These are phyloP conservation scores for Candida ficus DNA, from an alignment of 805 yeast genomes.

Conservation along the genomic window DNA sequence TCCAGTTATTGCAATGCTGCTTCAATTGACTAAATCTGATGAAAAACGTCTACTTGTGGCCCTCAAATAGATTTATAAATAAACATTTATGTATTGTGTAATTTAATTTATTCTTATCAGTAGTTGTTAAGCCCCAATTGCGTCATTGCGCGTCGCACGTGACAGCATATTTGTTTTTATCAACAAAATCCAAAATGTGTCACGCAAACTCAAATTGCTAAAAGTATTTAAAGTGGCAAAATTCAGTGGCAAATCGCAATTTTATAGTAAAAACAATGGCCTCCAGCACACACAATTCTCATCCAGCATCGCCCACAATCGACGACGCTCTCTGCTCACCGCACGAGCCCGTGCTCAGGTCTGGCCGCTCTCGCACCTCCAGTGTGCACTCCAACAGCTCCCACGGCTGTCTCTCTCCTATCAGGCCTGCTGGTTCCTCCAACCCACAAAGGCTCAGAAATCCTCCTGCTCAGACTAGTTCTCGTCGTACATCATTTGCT, in stretches of 20 bases:
- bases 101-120: no score
- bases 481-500: no score
- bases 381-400: conserved; percentile 3
- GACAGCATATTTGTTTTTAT: neutral
- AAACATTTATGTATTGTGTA: no score
- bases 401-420: conserved; percentile 15
- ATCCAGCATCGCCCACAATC: neutral
- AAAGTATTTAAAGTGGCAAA: neutral
- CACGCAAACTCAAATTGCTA: neutral
- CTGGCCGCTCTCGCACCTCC: conserved; percentile 7
- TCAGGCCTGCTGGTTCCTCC: conserved; percentile 8
- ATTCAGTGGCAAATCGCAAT: no score
- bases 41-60: conserved; percentile 58
- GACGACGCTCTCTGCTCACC: no score
- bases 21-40: conserved; percentile 65
- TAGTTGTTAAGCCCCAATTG: no score
- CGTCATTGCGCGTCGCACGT: neutral
- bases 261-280: no score
- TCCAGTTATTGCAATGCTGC: conserved; percentile 77
- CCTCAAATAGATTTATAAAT: conserved; percentile 7
- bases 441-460: conserved; percentile 9
- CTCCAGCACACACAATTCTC: no score
- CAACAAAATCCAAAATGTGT: neutral
- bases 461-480: conserved; percentile 3
- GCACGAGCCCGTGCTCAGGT: no score